These are phyloP conservation scores for Sphagnum fallax DNA, from an alignment of 228 moss, liverwort and hornwort genomes.

Conservation along the genomic window DNA sequence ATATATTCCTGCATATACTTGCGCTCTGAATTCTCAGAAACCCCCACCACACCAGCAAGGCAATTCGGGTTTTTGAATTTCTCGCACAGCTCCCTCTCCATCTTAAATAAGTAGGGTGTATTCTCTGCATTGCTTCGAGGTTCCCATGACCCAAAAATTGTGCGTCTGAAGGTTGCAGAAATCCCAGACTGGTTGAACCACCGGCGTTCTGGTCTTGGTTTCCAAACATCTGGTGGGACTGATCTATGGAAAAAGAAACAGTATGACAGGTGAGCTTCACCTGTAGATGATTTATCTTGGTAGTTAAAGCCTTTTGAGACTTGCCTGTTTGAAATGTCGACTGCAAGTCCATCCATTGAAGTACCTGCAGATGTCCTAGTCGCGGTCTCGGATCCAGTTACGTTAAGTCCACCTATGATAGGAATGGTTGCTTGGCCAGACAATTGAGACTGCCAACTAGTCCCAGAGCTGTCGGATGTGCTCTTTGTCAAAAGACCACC, in stretches of 20 bases:
- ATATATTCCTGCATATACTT: not conserved
- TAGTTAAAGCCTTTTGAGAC: not conserved
- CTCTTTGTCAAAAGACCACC: not conserved
- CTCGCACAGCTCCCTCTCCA: not conserved
- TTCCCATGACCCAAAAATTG: constrained; percentile 4
- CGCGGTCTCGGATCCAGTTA: not conserved
- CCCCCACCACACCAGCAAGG: not conserved
- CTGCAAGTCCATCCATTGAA: not conserved
- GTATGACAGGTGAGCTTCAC: constrained; percentile 3
- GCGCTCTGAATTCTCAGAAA: not conserved
- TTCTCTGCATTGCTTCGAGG: constrained; percentile 3
- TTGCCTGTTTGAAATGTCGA: constrained; percentile 2
- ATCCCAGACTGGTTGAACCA: constrained; percentile 2
- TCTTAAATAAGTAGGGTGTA: constrained; percentile 5
- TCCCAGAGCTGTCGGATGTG: not conserved
- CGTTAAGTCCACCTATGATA: not conserved
- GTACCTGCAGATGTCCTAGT: not conserved
- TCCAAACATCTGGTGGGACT: constrained; percentile 7
- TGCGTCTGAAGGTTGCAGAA: constrained; percentile 4
- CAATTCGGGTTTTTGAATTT: not conserved
- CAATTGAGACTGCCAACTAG: not conserved
- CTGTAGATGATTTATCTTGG: constrained; percentile 4
- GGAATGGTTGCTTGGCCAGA: not conserved
- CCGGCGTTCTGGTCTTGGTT: not conserved
- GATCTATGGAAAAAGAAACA: not conserved